phyloP scores from a whole-genome alignment of 345 rosid species.

The Dipteronia sinensis region DNA sequence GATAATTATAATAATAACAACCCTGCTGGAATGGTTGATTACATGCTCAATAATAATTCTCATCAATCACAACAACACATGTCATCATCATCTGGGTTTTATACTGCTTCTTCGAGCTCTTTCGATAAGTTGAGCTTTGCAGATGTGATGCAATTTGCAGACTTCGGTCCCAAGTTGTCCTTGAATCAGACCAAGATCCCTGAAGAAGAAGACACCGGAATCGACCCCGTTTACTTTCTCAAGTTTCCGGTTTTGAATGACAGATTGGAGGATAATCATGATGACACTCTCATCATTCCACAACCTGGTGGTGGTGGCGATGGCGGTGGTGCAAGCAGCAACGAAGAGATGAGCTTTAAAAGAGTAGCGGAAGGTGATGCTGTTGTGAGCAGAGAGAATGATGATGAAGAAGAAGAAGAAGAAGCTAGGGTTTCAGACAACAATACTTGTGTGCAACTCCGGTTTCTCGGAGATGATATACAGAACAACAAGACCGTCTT shows the following conservation, averaged over 20 bases:
- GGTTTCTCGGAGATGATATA: slow-evolving; percentile 43
- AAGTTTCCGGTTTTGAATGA: slow-evolving; percentile 86
- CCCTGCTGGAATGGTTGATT: slow-evolving; percentile 53
- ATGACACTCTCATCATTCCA: slow-evolving; percentile 25
- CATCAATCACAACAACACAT: slow-evolving; percentile 43
- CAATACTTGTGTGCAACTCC: slow-evolving; percentile 53
- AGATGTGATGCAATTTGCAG: slow-evolving; percentile 90
- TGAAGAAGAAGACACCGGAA: slow-evolving; percentile 60
- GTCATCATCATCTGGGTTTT: slow-evolving; percentile 43
- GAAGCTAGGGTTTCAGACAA: slow-evolving; percentile 55
- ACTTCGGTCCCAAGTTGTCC: slow-evolving; percentile 75
- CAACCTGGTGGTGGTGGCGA: slow-evolving; percentile 28
- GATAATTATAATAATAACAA: slow-evolving; percentile 23
- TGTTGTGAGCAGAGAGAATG: slow-evolving; percentile 10
- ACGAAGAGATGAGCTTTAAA: slow-evolving; percentile 23
- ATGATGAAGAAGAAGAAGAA: slow-evolving; percentile 32
- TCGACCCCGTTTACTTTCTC: slow-evolving; percentile 83
- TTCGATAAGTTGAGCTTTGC: slow-evolving; percentile 76
- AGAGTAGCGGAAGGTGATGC: slow-evolving; percentile 27
- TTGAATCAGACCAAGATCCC: slow-evolving; percentile 61
- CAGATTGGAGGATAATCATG: slow-evolving; percentile 40
- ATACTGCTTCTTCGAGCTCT: slow-evolving; percentile 48
- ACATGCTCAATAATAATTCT: slow-evolving; percentile 52
- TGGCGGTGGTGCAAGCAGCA: slow-evolving; percentile 28
- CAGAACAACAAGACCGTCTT: slow-evolving; percentile 32